phyloP scores from a whole-genome alignment of 108 stramenopile genomes.

The Poteriospumella lacustris region DNA sequence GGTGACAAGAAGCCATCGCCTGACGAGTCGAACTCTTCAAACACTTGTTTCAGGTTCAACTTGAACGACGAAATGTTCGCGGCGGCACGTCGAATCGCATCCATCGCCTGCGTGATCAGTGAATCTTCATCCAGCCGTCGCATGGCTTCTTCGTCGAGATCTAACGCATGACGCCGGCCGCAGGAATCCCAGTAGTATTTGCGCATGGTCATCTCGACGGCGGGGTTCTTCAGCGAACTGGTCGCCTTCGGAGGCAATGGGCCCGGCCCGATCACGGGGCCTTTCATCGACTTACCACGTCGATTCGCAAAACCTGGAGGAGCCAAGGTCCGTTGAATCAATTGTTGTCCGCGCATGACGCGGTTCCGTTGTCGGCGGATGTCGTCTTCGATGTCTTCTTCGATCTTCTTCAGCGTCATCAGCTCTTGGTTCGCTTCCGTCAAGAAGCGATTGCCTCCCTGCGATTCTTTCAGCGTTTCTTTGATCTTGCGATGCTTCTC shows the following conservation, averaged over 20 bases:
- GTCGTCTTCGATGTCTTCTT: not conserved
- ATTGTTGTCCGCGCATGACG: not conserved
- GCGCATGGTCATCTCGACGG: not conserved
- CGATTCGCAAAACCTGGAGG: not conserved
- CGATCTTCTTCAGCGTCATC: not conserved
- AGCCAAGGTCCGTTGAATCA: not conserved
- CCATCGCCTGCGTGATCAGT: not conserved
- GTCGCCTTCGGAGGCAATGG: conserved; percentile 13
- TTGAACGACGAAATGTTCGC: not conserved
- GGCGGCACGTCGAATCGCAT: not conserved
- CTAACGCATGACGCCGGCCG: not conserved
- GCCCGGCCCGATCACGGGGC: not conserved
- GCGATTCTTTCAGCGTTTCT: not conserved
- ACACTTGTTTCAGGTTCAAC: not conserved
- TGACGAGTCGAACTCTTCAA: not conserved
- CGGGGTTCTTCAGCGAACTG: not conserved
- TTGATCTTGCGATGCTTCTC: not conserved
- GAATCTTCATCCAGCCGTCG: conserved; percentile 20
- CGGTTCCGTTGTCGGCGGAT: not conserved
- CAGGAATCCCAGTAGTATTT: not conserved
- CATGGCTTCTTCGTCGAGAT: not conserved
- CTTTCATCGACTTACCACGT: not conserved
- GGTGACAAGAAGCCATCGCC: not conserved
- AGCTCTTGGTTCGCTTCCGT: not conserved
- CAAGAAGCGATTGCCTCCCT: not conserved